These are phyloP conservation scores for Perilla frutescens DNA, from an alignment of 257 asterid genomes.

Conservation along the genomic window DNA sequence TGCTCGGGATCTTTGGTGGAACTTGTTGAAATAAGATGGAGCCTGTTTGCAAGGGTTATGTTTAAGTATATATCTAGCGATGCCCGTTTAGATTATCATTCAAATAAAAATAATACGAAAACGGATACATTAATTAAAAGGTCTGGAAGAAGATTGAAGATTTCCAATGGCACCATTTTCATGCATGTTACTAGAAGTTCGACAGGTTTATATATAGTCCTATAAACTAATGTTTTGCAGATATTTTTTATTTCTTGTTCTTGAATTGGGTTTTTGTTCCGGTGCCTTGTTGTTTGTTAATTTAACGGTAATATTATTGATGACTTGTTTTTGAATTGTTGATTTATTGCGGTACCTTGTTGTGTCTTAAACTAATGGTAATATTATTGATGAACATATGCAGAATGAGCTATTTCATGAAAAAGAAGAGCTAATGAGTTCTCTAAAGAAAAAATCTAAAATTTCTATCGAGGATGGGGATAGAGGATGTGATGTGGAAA, in stretches of 20 bases:
- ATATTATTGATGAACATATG: conserved; percentile 2
- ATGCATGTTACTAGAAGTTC: background rate
- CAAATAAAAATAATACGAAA: no score
- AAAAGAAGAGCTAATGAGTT: conserved; percentile 14
- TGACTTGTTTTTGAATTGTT: background rate
- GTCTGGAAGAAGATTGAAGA: background rate
- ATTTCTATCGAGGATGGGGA: conserved; percentile 17
- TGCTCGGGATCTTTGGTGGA: background rate
- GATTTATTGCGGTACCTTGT: background rate
- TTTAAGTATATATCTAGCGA: background rate
- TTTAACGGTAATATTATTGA: background rate
- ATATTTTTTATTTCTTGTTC: background rate
- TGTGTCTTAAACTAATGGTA: background rate
- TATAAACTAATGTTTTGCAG: background rate
- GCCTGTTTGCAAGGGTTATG: background rate
- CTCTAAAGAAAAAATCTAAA: conserved; percentile 26
- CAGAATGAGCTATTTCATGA: conserved; percentile 4
- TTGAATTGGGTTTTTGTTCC: background rate
- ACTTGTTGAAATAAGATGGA: background rate
- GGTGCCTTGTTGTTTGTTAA: background rate
- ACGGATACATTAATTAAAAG: background rate
- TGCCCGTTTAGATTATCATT: background rate
- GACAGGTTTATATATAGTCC: background rate
- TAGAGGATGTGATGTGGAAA: conserved; percentile 1
- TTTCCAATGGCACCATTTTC: background rate